A percentile compares a stretch with the other conserved stretches of the same genome.
These are phyloP conservation scores for Cercospora janseana DNA, from an alignment of 2,329 filamentous ascomycete genomes.

Conservation along the genomic window DNA sequence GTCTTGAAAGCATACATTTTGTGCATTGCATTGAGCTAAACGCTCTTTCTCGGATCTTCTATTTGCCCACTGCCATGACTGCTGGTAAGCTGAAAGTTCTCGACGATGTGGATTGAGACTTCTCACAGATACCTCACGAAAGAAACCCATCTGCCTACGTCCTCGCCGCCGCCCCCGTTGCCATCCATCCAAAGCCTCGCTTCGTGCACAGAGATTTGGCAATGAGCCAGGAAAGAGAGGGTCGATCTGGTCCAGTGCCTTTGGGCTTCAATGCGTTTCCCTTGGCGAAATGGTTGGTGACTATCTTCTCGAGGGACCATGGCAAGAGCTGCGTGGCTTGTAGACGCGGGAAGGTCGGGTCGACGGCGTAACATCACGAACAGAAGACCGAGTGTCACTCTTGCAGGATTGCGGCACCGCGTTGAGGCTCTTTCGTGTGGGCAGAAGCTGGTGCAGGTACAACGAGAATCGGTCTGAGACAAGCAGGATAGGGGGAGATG, in stretches of 20 bases:
- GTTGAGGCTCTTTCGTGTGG: no score
- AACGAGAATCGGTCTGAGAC: background rate
- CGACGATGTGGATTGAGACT: background rate
- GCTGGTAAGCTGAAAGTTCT: background rate
- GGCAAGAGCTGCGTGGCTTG: no score
- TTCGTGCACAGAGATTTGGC: no score
- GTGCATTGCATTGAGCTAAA: background rate
- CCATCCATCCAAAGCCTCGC: no score
- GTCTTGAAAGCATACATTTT: constrained; percentile 17
- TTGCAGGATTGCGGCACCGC: background rate
- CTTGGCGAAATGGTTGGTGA: no score
- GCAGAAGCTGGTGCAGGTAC: background rate
- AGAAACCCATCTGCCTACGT: background rate
- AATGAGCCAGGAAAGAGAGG: no score
- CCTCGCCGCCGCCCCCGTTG: background rate
- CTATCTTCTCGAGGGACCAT: no score
- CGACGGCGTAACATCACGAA: no score
- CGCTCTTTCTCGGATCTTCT: no score
- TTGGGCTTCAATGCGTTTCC: no score
- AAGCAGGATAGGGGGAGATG: background rate
- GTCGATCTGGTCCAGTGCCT: no score
- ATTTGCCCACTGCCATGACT: background rate
- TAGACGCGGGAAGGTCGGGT: no score
- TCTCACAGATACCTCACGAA: background rate
- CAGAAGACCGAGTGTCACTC: background rate